These are phyloP conservation scores for Lactarius hatsudake DNA, from an alignment of 768 basidiomycete species.

Conservation along the genomic window DNA sequence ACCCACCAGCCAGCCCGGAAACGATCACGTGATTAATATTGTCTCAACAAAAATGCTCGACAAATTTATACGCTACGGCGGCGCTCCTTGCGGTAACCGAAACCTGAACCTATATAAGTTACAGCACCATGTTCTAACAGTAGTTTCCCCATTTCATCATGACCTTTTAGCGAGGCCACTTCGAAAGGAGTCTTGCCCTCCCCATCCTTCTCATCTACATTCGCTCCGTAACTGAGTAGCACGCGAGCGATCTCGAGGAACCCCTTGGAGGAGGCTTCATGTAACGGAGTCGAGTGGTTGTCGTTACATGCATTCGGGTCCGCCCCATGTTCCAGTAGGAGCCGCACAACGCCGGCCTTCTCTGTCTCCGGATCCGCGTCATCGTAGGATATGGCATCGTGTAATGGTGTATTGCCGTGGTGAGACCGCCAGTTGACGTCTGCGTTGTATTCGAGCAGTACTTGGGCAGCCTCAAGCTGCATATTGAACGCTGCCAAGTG, in stretches of 20 bases:
- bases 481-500: background rate
- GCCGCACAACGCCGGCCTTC: background rate
- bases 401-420: background rate
- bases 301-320: background rate
- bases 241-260: background rate
- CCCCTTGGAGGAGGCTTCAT: background rate
- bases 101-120: too few species aligned
- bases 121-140: background rate
- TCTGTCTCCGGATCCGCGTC: too few species aligned
- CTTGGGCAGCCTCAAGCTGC: background rate
- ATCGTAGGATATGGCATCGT: background rate
- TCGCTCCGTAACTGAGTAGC: background rate
- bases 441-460: background rate
- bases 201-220: background rate
- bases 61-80: too few species aligned
- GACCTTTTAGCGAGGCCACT: background rate
- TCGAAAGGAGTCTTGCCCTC: background rate
- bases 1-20: background rate
- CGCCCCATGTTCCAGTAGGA: background rate
- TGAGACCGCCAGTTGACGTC: background rate
- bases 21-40: background rate
- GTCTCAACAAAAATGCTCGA: too few species aligned
- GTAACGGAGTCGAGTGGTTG: background rate
- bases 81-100: too few species aligned
- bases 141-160: background rate